Conservation (phyloP, 345 rosid species). For the Clausena lansium region DNA sequence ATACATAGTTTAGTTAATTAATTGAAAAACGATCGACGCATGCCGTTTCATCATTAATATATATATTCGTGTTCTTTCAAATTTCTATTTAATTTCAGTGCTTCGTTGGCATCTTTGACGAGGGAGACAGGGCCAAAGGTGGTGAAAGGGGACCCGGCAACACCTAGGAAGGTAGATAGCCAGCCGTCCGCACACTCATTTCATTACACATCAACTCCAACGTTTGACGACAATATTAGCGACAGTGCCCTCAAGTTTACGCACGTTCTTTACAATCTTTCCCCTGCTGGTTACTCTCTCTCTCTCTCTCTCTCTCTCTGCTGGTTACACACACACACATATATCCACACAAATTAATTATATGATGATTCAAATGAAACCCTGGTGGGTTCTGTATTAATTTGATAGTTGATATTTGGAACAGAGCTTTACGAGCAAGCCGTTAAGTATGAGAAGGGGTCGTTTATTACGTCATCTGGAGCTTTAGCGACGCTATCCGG, state of each 20-base stretch:
- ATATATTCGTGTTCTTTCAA: too few species aligned
- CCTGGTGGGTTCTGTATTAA: too few species aligned
- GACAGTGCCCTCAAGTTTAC: conserved; percentile 91
- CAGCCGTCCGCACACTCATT: conserved; percentile 36
- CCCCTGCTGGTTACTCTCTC: conserved; percentile 70
- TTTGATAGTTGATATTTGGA: conserved; percentile 3
- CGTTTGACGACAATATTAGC: conserved; percentile 47
- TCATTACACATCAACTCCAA: conserved; percentile 31
- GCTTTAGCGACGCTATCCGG: conserved; percentile 97
- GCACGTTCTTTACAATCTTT: conserved; percentile 86
- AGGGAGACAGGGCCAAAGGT: conserved; percentile 89
- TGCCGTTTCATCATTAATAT: background rate
- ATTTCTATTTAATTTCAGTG: conserved; percentile 40
- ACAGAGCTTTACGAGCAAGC: conserved; percentile 96
- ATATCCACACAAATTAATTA: too few species aligned
- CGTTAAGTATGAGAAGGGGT: conserved; percentile 79
- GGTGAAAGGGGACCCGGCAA: conserved; percentile 74
- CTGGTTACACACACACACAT: too few species aligned
- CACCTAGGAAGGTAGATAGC: conserved; percentile 38
- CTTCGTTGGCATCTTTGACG: conserved; percentile 87
- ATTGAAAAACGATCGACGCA: background rate
- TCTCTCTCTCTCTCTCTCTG: too few species aligned
- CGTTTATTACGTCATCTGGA: conserved; percentile 81
- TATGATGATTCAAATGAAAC: background rate
- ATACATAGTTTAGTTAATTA: too few species aligned